Conservation (phyloP, 106 monocot species). For the Allium sativum region DNA sequence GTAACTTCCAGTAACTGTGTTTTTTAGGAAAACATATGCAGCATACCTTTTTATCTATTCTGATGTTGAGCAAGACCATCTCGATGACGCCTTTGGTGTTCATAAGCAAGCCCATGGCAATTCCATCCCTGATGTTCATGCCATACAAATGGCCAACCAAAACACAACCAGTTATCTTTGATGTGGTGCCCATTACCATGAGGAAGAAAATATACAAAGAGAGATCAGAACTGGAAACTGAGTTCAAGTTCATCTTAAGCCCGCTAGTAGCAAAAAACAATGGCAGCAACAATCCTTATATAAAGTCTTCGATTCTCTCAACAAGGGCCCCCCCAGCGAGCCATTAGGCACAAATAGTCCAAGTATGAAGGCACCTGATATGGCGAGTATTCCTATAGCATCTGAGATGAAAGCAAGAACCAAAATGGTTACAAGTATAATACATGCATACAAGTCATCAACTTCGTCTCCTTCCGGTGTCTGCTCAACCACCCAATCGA, state of each 20-base stretch:
- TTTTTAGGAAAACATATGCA: too few species aligned
- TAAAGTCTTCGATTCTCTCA: slow-evolving; percentile 60
- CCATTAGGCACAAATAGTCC: slow-evolving; percentile 57
- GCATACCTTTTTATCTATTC: slow-evolving; percentile 29
- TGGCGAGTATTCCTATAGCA: slow-evolving; percentile 47
- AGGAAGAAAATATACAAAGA: slow-evolving; percentile 21
- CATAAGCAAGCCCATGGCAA: slow-evolving; percentile 48
- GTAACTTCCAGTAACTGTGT: too few species aligned
- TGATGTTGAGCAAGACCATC: slow-evolving; percentile 56
- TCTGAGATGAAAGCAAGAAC: slow-evolving; percentile 28
- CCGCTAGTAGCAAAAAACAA: slow-evolving; percentile 60
- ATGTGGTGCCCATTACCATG: slow-evolving; percentile 12
- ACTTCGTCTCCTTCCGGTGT: slow-evolving; percentile 45
- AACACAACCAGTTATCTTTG: slow-evolving; percentile 26
- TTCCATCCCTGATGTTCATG: slow-evolving; percentile 29
- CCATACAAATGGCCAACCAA: slow-evolving; percentile 23
- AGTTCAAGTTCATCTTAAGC: slow-evolving; percentile 21
- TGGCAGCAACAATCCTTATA: slow-evolving; percentile 42
- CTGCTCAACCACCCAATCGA: slow-evolving; percentile 18
- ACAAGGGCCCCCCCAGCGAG: slow-evolving; percentile 32
- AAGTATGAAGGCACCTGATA: slow-evolving; percentile 49
- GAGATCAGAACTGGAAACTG: background rate
- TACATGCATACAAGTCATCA: slow-evolving; percentile 22
- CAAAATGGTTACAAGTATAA: slow-evolving; percentile 38
- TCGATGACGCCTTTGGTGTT: slow-evolving; percentile 59